These are phyloP conservation scores for Tuber umbilicatum DNA, from an alignment of 495 filamentous ascomycete species.

Conservation along the genomic window DNA sequence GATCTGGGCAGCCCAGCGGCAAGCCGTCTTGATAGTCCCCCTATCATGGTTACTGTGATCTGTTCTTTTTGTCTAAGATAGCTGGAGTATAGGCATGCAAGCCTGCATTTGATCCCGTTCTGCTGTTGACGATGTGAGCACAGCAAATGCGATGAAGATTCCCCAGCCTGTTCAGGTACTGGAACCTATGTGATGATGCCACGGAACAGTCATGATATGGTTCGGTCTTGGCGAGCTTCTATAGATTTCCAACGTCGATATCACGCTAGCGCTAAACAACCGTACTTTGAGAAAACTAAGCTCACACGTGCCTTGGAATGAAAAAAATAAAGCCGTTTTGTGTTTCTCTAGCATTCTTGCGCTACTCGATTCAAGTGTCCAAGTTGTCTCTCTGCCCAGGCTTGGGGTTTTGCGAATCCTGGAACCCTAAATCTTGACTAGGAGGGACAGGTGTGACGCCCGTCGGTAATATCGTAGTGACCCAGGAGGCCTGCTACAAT, in stretches of 20 bases:
- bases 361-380: neutral
- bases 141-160: too few relatives aligned
- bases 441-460: neutral
- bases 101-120: too few relatives aligned
- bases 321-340: neutral
- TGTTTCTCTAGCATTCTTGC: neutral
- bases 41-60: too few relatives aligned
- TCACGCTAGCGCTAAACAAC: neutral
- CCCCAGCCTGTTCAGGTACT: too few relatives aligned
- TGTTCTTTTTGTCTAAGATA: too few relatives aligned
- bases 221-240: neutral
- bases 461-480: too few relatives aligned
- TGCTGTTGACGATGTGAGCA: too few relatives aligned
- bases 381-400: neutral
- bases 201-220: neutral
- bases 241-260: neutral
- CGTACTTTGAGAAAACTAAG: neutral
- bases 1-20: too few relatives aligned
- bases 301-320: neutral
- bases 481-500: neutral
- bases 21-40: too few relatives aligned
- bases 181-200: too few relatives aligned
- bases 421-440: neutral
- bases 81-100: too few relatives aligned
- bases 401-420: neutral